Evolutionary conservation across 2,329 filamentous ascomycete species (phyloP).

Genomic region (Talaromyces sp.): DNA sequence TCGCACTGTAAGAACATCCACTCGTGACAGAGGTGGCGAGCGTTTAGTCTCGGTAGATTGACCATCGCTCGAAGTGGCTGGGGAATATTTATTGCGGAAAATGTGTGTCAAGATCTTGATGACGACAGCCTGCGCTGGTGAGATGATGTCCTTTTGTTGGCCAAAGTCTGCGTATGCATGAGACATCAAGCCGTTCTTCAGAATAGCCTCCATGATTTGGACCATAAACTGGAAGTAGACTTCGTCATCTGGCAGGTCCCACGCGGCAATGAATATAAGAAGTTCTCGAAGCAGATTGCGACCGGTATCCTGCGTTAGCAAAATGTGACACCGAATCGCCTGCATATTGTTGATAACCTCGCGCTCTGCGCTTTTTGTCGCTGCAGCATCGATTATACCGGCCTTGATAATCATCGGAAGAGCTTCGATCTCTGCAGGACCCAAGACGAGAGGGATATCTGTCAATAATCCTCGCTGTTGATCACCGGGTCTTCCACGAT

Average conservation of each 20-base stretch:
- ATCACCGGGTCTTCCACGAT: slow-evolving; percentile 49
- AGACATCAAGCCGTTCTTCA: slow-evolving; percentile 82
- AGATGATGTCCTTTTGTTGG: slow-evolving; percentile 93
- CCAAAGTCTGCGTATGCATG: slow-evolving; percentile 89
- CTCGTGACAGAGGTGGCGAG: slow-evolving; percentile 53
- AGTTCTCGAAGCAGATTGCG: slow-evolving; percentile 85
- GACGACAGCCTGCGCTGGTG: slow-evolving; percentile 87
- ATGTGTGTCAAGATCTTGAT: slow-evolving; percentile 88
- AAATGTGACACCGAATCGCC: slow-evolving; percentile 81
- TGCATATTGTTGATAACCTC: slow-evolving; percentile 71
- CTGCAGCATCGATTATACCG: slow-evolving; percentile 80
- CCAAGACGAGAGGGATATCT: slow-evolving; percentile 89
- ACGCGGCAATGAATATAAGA: slow-evolving; percentile 92
- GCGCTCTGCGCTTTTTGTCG: slow-evolving; percentile 60
- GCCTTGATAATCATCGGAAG: slow-evolving; percentile 97
- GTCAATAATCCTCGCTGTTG: slow-evolving; percentile 74
- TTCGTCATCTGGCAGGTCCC: slow-evolving; percentile 90
- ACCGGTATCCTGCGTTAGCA: slow-evolving; percentile 84
- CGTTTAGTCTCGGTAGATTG: slow-evolving; percentile 55
- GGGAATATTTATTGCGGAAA: slow-evolving; percentile 62
- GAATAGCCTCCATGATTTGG: slow-evolving; percentile 89
- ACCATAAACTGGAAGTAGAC: slow-evolving; percentile 96
- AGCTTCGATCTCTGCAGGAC: slow-evolving; percentile 92
- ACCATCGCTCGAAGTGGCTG: slow-evolving; percentile 46
- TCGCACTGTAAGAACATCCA: slow-evolving; percentile 67